Conservation (phyloP, 2,329 filamentous ascomycete genomes). For the Fusarium duplospermum region DNA sequence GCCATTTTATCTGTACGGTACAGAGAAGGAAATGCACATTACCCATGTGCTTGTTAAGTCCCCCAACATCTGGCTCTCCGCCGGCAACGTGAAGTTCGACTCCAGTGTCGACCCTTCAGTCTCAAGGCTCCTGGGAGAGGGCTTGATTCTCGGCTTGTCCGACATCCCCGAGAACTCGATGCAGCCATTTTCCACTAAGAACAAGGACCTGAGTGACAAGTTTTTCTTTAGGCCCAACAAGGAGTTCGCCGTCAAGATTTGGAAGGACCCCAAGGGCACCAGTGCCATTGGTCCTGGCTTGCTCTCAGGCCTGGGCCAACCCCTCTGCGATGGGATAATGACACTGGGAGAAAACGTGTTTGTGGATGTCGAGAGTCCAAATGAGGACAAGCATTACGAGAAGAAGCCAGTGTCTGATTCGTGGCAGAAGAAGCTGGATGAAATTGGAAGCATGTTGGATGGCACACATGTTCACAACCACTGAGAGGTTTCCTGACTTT, state of each 20-base stretch:
- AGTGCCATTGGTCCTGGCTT: slow-evolving; percentile 9
- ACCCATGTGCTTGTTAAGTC: slow-evolving; percentile 57
- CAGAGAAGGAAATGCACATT: slow-evolving; percentile 50
- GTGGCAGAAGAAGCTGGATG: slow-evolving; percentile 39
- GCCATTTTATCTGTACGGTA: slow-evolving; percentile 60
- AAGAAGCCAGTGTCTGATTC: slow-evolving; percentile 23
- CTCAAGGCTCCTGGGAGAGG: slow-evolving; percentile 15
- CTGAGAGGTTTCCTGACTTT: neutral
- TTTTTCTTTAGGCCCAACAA: slow-evolving; percentile 26
- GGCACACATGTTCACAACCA: slow-evolving; percentile 8
- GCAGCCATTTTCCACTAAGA: slow-evolving; percentile 51
- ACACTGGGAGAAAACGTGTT: slow-evolving; percentile 28
- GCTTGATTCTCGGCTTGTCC: slow-evolving; percentile 46
- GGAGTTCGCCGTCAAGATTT: slow-evolving; percentile 22
- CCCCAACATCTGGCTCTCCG: slow-evolving; percentile 54
- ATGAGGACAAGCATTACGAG: slow-evolving; percentile 29
- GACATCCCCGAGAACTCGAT: slow-evolving; percentile 51
- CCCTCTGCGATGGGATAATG: slow-evolving; percentile 19
- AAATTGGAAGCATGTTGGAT: slow-evolving; percentile 37
- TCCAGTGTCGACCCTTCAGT: slow-evolving; percentile 21
- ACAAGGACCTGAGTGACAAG: slow-evolving; percentile 8
- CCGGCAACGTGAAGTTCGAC: slow-evolving; percentile 33
- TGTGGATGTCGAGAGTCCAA: slow-evolving; percentile 37
- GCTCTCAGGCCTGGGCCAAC: neutral
- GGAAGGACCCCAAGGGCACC: slow-evolving; percentile 19